Evolutionary conservation across 2,329 filamentous ascomycete genomes (phyloP).

Genomic region (Pochonia chlamydosporia): DNA sequence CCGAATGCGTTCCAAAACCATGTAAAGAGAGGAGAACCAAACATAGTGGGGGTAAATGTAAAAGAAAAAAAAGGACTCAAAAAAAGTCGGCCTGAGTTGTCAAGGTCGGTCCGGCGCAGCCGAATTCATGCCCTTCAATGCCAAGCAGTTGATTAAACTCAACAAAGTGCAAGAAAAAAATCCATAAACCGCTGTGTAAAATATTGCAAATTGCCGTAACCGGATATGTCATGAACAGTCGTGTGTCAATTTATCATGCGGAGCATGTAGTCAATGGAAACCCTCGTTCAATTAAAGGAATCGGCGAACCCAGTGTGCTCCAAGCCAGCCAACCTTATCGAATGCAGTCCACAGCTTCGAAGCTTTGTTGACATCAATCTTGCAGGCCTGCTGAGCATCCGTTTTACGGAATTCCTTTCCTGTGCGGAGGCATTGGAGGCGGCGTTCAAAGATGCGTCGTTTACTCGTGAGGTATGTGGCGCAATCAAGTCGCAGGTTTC

Average conservation of each 20-base stretch:
- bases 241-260: conserved; percentile 5
- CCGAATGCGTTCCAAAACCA: conserved; percentile 4
- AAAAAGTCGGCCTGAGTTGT: not conserved
- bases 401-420: conserved; percentile 91
- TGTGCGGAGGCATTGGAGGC: conserved; percentile 60
- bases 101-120: conserved; percentile 3
- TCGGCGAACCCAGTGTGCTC: conserved; percentile 38
- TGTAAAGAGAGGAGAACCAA: conserved; percentile 6
- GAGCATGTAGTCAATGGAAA: conserved; percentile 11
- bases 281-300: conserved; percentile 22
- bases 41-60: not conserved
- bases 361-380: conserved; percentile 97
- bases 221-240: not conserved
- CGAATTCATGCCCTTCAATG: conserved; percentile 8
- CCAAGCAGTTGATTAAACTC: not conserved
- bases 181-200: not conserved
- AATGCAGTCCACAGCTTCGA: conserved; percentile 89
- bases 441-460: conserved; percentile 78
- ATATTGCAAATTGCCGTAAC: not conserved
- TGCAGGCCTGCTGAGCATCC: conserved; percentile 92
- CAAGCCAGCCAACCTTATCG: conserved; percentile 80
- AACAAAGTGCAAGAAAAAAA: not conserved
- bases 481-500: conserved; percentile 75
- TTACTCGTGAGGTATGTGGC: conserved; percentile 90
- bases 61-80: not conserved